phyloP scores from a whole-genome alignment of 345 rosid species.

The Raphanus raphanistrum region DNA sequence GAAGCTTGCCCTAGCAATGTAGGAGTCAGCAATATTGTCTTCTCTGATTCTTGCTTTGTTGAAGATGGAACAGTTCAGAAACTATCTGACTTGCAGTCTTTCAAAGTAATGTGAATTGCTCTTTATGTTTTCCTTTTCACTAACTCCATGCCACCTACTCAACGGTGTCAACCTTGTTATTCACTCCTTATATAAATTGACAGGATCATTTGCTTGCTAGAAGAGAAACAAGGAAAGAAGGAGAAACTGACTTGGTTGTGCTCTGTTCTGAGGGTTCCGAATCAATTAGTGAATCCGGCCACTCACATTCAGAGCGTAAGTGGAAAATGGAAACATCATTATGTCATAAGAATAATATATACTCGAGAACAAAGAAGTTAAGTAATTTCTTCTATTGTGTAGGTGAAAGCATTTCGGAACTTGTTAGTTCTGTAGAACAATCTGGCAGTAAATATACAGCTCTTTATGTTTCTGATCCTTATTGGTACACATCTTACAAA shows the following conservation, averaged over 20 bases:
- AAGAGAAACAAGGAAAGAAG: constrained; percentile 57
- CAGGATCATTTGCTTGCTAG: constrained; percentile 75
- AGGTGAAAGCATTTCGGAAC: constrained; percentile 69
- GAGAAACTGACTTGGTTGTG: constrained; percentile 70
- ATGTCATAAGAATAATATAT: constrained; percentile 1
- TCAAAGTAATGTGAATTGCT: constrained; percentile 51
- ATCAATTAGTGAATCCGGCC: constrained; percentile 43
- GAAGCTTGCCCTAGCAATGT: constrained; percentile 63
- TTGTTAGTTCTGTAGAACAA: constrained; percentile 64
- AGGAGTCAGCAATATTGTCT: constrained; percentile 54
- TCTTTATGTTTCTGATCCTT: constrained; percentile 80
- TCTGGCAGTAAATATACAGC: constrained; percentile 67
- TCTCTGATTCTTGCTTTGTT: constrained; percentile 70
- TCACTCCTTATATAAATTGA: constrained; percentile 5
- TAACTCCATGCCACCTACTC: background rate
- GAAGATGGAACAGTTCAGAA: constrained; percentile 62
- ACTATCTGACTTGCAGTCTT: constrained; percentile 57
- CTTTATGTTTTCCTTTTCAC: background rate
- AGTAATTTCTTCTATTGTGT: constrained; percentile 27
- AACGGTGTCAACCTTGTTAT: background rate
- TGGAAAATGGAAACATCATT: constrained; percentile 35
- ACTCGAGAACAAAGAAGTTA: background rate
- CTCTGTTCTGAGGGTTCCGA: constrained; percentile 58
- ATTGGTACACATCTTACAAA: constrained; percentile 59
- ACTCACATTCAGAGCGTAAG: constrained; percentile 61